Conservation (phyloP, 306 rosid genomes). For the Geum urbanum region DNA sequence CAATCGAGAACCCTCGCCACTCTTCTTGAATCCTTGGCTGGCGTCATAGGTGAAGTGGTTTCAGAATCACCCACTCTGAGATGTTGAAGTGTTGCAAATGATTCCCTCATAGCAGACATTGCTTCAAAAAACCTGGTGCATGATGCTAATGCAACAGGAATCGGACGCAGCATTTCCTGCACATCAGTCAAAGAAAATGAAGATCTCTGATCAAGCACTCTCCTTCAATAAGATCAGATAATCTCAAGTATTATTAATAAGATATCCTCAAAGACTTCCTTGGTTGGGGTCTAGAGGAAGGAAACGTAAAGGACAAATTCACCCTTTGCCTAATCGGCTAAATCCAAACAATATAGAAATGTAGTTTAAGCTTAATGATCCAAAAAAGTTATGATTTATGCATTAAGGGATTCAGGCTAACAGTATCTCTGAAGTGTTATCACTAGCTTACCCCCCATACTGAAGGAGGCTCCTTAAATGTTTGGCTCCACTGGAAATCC, state of each 20-base stretch:
- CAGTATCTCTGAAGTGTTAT: conserved; percentile 22
- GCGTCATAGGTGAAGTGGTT: conserved; percentile 45
- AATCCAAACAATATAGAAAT: not conserved
- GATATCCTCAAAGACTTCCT: not conserved
- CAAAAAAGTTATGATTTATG: not conserved
- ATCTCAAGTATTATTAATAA: no score
- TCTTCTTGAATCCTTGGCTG: conserved; percentile 55
- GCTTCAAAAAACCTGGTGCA: conserved; percentile 94
- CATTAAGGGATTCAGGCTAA: not conserved
- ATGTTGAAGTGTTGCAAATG: conserved; percentile 80
- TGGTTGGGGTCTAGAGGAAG: not conserved
- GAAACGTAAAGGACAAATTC: not conserved
- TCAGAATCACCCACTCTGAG: conserved; percentile 66
- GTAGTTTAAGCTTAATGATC: not conserved
- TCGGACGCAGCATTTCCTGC: conserved; percentile 98
- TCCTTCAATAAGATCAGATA: no score
- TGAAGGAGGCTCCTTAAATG: conserved; percentile 90
- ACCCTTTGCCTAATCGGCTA: not conserved
- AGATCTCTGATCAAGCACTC: not conserved
- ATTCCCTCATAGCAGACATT: conserved; percentile 97
- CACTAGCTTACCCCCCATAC: conserved; percentile 87
- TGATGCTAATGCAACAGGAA: conserved; percentile 90
- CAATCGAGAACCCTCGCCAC: conserved; percentile 45
- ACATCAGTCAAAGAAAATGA: conserved; percentile 8
- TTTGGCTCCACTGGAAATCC: conserved; percentile 98